Base-by-base conservation (phyloP, 352 stramenopile genomes). In the Phytophthora chlamydospora region DNA sequence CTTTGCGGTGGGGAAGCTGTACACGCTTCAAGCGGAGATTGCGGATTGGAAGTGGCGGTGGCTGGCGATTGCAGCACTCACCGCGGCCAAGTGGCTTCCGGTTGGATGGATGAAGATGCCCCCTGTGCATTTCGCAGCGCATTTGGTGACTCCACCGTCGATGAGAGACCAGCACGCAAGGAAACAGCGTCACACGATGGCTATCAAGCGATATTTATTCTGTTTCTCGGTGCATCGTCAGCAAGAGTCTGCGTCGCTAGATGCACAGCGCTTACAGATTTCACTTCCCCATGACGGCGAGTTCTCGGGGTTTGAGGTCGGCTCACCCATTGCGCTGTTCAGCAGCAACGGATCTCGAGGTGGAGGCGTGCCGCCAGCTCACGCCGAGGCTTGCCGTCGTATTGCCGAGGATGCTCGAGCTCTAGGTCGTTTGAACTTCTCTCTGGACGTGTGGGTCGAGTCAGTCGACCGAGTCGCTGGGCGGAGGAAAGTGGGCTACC, bases 381-480 rank as follows among this genome's bases (percentile, higher is more conserved):
- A 70, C 33, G 66, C 45, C 1, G 60, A 70, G n/a, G 60, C 60
- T 6, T 74, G 66, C 34, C 54, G 55, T 21, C 48, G 40, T 3
- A 67, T 74, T 47, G 66, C 43, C 4, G 44, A 62, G 16, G 49
- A 74, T 55, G 56, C 60, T 39, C 49, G 49, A 12, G 60, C 66
- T 19, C 53, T 90, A 12, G 50, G 38, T 14, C 73, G 61, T 40
- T 67, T 90, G 44, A 63, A 53, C 19, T 92, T 92, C 24, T 76
- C 72, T 11, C 60, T 91, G 3, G 69, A 77, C n/a, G 68, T 86
- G 50, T 94, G 85, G 85, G 57, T 92, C 14, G 85, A 94, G 38
- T 78, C 71, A 8, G 84, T 92, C 4, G 83, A 94, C 29, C 64
- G 69, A 1, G 56, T 75, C 5, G 73, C 68, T 9, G 81, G 82